Conservation (phyloP, 148 eudicot species). For the Silene uniflora region DNA sequence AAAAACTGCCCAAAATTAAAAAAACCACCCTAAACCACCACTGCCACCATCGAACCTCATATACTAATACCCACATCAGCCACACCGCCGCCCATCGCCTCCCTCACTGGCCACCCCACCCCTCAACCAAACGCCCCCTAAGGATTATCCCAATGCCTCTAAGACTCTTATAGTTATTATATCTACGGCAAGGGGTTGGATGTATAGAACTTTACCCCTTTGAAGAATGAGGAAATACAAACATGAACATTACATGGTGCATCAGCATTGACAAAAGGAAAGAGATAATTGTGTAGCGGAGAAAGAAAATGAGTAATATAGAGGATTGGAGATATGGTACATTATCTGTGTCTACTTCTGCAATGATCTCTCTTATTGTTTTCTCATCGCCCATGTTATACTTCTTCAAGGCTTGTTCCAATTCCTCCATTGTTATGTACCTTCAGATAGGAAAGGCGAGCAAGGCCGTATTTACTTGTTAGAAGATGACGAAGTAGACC, state of each 20-base stretch:
- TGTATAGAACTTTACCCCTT: neutral
- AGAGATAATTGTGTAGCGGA: neutral
- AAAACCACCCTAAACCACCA: too few relatives aligned
- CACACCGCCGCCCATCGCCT: too few relatives aligned
- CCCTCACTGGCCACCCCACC: too few relatives aligned
- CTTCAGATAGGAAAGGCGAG: constrained; percentile 35
- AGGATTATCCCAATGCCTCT: neutral
- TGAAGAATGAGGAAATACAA: neutral
- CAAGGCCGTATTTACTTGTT: neutral
- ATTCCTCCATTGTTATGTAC: constrained; percentile 85
- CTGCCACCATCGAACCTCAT: too few relatives aligned
- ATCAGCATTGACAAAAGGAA: neutral
- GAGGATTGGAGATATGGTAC: constrained; percentile 37
- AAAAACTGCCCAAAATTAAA: too few relatives aligned
- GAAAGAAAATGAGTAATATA: constrained; percentile 9
- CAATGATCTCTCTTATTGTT: constrained; percentile 85
- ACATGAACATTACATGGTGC: neutral
- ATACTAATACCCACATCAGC: too few relatives aligned
- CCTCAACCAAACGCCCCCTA: too few relatives aligned
- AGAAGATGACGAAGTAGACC: neutral
- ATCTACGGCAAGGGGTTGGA: neutral
- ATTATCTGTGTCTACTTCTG: constrained; percentile 89
- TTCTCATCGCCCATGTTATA: constrained; percentile 92
- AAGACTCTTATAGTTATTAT: neutral
- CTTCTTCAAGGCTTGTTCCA: constrained; percentile 82